phyloP scores from a whole-genome alignment of 306 rosid species.

The Elaeagnus macrophylla region DNA sequence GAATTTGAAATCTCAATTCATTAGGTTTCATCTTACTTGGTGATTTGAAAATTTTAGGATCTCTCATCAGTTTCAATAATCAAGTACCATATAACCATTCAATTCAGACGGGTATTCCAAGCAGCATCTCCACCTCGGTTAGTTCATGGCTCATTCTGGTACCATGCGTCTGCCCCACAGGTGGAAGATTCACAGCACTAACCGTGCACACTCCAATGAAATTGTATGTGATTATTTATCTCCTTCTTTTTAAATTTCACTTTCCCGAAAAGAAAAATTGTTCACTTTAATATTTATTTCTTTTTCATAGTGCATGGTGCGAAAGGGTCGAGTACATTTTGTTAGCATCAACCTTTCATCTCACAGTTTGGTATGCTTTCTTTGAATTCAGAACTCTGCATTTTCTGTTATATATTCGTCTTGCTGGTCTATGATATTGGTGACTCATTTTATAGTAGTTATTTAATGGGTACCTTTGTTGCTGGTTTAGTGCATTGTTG shows the following conservation, averaged over 20 bases:
- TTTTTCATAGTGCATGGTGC: constrained; percentile 34
- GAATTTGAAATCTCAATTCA: constrained; percentile 3
- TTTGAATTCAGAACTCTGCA: constrained; percentile 8
- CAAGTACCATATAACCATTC: neutral
- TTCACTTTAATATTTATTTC: constrained; percentile 9
- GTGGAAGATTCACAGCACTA: constrained; percentile 25
- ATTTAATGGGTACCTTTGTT: no score
- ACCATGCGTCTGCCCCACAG: constrained; percentile 48
- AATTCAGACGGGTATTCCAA: constrained; percentile 17
- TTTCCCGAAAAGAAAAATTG: neutral
- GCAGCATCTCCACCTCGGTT: constrained; percentile 26
- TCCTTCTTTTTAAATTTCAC: neutral
- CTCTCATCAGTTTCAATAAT: neutral
- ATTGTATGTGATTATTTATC: constrained; percentile 37
- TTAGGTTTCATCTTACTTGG: neutral
- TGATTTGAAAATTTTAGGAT: neutral
- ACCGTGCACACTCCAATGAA: constrained; percentile 31
- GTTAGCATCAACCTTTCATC: constrained; percentile 50
- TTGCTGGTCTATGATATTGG: neutral
- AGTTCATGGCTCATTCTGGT: constrained; percentile 49
- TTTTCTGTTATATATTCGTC: neutral
- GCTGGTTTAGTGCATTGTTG: no score
- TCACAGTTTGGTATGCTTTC: constrained; percentile 54
- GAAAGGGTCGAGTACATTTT: constrained; percentile 45
- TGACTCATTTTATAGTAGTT: neutral